Percentiles rank a stretch among this genome's conserved stretches.
Evolutionary conservation across 2,329 filamentous ascomycete genomes (phyloP).

Genomic region (Incumbomyces delicatus): DNA sequence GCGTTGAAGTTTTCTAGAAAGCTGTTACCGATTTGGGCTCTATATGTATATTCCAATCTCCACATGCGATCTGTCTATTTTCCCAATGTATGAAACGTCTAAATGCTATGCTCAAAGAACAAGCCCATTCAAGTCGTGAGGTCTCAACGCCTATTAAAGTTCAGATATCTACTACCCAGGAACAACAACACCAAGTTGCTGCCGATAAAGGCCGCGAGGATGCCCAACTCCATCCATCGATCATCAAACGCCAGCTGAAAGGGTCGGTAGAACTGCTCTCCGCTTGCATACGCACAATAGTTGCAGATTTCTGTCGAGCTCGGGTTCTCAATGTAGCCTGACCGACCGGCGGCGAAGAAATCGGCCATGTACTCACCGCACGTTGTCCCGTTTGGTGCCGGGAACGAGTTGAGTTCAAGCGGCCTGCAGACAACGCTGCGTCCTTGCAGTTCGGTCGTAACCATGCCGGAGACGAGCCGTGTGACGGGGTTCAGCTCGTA

Average conservation of each 20-base stretch:
- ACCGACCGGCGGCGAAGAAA: slow-evolving; percentile 59
- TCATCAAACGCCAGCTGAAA: slow-evolving; percentile 57
- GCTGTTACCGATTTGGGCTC: no score
- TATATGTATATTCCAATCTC: no score
- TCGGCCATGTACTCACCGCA: slow-evolving; percentile 67
- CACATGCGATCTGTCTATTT: no score
- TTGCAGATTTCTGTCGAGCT: slow-evolving; percentile 58
- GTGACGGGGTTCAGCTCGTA: slow-evolving; percentile 79
- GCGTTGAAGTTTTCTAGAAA: no score
- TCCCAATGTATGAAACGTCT: no score
- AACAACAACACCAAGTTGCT: slow-evolving; percentile 46
- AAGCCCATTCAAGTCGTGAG: no score
- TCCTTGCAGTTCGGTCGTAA: slow-evolving; percentile 65
- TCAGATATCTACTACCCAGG: slow-evolving; percentile 20
- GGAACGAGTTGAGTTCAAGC: slow-evolving; percentile 58
- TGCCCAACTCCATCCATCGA: slow-evolving; percentile 75
- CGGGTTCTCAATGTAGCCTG: slow-evolving; percentile 57
- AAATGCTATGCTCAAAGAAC: no score
- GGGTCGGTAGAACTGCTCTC: slow-evolving; percentile 67
- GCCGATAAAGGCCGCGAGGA: slow-evolving; percentile 63
- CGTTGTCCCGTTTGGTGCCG: slow-evolving; percentile 52
- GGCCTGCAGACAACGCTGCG: slow-evolving; percentile 51
- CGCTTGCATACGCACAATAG: slow-evolving; percentile 73
- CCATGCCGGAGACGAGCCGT: slow-evolving; percentile 67
- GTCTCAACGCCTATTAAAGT: slow-evolving; percentile 17